Evolutionary conservation across 2,329 filamentous ascomycete species (phyloP).

Genomic region (Davidsoniella eucalypti): DNA sequence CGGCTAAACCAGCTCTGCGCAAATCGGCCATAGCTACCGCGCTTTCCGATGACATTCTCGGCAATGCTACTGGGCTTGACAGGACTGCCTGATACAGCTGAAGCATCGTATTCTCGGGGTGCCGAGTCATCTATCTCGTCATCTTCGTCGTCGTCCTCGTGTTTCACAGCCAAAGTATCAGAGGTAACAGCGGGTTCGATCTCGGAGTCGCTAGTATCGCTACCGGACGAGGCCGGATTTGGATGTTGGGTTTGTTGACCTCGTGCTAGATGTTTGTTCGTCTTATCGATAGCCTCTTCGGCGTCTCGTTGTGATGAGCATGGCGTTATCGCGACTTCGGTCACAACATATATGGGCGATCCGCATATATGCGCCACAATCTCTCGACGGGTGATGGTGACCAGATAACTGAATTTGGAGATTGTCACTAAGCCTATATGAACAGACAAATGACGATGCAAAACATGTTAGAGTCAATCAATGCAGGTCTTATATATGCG

Average conservation of each 20-base stretch:
- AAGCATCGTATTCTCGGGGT: constrained; percentile 20
- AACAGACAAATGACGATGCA: not conserved
- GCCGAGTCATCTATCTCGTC: constrained; percentile 30
- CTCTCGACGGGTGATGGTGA: constrained; percentile 72
- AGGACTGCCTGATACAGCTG: constrained; percentile 17
- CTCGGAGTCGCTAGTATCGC: constrained; percentile 15
- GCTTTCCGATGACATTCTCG: constrained; percentile 72
- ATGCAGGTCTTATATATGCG: not conserved
- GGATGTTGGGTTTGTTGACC: not conserved
- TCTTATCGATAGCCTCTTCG: constrained; percentile 49
- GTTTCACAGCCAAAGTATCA: constrained; percentile 16
- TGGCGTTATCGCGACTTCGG: constrained; percentile 80
- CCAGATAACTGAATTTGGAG: constrained; percentile 64
- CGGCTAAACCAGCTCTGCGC: constrained; percentile 83
- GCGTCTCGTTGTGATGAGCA: constrained; percentile 63
- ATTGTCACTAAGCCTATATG: constrained; percentile 66
- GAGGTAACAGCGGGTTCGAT: constrained; percentile 33
- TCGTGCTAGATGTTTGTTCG: constrained; percentile 23
- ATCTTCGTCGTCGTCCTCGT: constrained; percentile 1
- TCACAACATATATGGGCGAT: constrained; percentile 70
- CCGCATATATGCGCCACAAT: constrained; percentile 80
- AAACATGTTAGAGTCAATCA: not conserved
- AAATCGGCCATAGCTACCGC: constrained; percentile 75
- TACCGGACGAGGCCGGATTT: not conserved
- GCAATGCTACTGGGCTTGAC: constrained; percentile 47